A percentile compares a stretch with the other conserved stretches of the same genome.
phyloP scores from a whole-genome alignment of 352 stramenopile species.

The Phytopythium chamaehyphon region DNA sequence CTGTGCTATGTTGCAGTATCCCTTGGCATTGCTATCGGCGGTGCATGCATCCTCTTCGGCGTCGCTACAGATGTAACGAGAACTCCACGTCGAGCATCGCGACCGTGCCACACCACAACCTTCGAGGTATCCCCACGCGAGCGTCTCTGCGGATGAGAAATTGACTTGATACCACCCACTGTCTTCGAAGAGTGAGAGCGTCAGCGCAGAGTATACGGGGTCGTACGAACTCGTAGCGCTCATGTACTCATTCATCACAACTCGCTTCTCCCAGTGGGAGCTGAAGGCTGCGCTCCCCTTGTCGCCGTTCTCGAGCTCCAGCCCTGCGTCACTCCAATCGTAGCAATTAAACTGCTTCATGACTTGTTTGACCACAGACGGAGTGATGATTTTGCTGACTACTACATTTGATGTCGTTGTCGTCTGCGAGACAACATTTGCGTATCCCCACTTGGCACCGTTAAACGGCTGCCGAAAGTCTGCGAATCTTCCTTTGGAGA shows the following conservation, averaged over 20 bases:
- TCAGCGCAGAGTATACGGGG: slow-evolving; percentile 67
- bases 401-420: slow-evolving; percentile 38
- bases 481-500: slow-evolving; percentile 54
- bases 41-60: slow-evolving; percentile 45
- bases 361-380: slow-evolving; percentile 50
- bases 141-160: slow-evolving; percentile 47
- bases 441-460: slow-evolving; percentile 48
- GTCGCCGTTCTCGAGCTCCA: slow-evolving; percentile 74
- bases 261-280: slow-evolving; percentile 81
- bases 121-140: slow-evolving; percentile 73
- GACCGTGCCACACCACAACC: slow-evolving; percentile 60
- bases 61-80: slow-evolving; percentile 60
- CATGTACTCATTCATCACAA: slow-evolving; percentile 85
- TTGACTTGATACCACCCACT: slow-evolving; percentile 79
- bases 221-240: slow-evolving; percentile 73
- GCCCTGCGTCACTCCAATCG: slow-evolving; percentile 50
- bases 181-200: slow-evolving; percentile 75
- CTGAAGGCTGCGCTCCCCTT: slow-evolving; percentile 54
- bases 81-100: slow-evolving; percentile 63
- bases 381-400: slow-evolving; percentile 75
- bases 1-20: slow-evolving; percentile 67
- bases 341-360: slow-evolving; percentile 80
- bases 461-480: slow-evolving; percentile 67
- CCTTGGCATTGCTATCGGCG: slow-evolving; percentile 61
- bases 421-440: slow-evolving; percentile 56